A percentile compares a stretch with the other conserved stretches of the same genome.
These are phyloP conservation scores for Dorcoceras hygrometricum DNA, from an alignment of 257 asterid genomes.

Conservation along the genomic window DNA sequence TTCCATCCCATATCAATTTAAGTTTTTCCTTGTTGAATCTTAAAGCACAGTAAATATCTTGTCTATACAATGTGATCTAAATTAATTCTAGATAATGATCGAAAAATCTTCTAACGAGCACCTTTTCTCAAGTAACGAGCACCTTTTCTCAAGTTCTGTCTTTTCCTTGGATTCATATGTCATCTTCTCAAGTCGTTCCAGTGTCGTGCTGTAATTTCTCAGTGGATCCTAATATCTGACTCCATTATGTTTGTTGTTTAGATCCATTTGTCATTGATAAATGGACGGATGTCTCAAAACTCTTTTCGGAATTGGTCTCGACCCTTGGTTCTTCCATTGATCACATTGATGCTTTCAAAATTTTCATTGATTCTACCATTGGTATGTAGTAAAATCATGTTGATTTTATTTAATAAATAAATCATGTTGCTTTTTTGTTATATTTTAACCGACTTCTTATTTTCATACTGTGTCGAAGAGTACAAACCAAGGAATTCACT, in stretches of 20 bases:
- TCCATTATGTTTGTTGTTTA: conserved; percentile 29
- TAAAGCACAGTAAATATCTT: neutral
- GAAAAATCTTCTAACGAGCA: conserved; percentile 4
- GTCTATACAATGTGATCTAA: conserved; percentile 9
- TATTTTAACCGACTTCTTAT: conserved; percentile 26
- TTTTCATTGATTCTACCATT: conserved; percentile 79
- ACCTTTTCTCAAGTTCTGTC: conserved; percentile 4
- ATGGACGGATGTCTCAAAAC: conserved; percentile 74
- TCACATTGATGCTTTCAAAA: conserved; percentile 71
- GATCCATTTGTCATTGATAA: conserved; percentile 72
- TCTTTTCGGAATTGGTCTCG: conserved; percentile 72
- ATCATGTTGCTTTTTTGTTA: conserved; percentile 15
- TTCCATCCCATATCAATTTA: conserved; percentile 17
- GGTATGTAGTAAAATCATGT: conserved; percentile 41
- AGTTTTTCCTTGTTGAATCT: conserved; percentile 14
- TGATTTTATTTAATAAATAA: conserved; percentile 24
- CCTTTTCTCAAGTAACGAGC: conserved; percentile 15
- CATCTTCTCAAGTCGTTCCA: neutral
- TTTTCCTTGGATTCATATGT: conserved; percentile 10
- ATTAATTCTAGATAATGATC: conserved; percentile 9
- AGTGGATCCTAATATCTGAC: conserved; percentile 16
- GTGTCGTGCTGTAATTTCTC: conserved; percentile 9
- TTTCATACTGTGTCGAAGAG: conserved; percentile 46
- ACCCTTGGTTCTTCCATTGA: conserved; percentile 54
- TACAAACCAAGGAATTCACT: conserved; percentile 70